Percentiles rank a stretch among this genome's conserved stretches.
These are phyloP conservation scores for Ascocoryne sarcoides DNA, from an alignment of 2,329 filamentous ascomycete genomes.

Conservation along the genomic window DNA sequence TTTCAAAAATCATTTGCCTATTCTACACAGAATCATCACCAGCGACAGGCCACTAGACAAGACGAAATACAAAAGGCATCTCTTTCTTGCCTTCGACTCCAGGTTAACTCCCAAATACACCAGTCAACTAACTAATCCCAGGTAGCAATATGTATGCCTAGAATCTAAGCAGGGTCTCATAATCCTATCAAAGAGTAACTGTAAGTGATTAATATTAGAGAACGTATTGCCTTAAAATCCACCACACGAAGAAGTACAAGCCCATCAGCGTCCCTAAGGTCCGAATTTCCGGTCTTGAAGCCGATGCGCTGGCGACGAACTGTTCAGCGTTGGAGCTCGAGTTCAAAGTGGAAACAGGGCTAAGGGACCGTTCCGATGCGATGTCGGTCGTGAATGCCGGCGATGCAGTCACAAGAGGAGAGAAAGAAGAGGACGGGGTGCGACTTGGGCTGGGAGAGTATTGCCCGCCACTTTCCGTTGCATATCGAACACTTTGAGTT, in stretches of 20 bases:
- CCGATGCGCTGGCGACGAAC: background rate
- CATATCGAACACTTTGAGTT: conserved; percentile 13
- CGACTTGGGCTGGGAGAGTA: conserved; percentile 4
- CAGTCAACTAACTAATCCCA: too few species aligned
- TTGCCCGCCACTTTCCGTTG: conserved; percentile 9
- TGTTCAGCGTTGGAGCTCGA: background rate
- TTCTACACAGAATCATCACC: too few species aligned
- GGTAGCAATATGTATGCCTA: too few species aligned
- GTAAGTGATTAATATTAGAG: too few species aligned
- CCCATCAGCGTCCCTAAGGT: background rate
- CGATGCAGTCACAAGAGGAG: background rate
- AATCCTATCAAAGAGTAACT: too few species aligned
- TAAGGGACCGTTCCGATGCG: background rate
- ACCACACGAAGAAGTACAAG: background rate
- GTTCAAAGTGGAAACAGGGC: background rate
- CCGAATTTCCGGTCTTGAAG: background rate
- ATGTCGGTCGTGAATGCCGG: background rate
- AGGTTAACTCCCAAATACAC: too few species aligned
- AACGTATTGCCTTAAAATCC: background rate
- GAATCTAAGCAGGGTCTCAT: too few species aligned
- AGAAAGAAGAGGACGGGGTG: background rate
- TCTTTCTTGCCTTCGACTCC: too few species aligned
- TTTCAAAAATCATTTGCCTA: too few species aligned
- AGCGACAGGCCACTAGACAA: too few species aligned
- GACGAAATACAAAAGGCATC: too few species aligned